Base-by-base conservation (phyloP, 345 rosid species). In the Populus alba region DNA sequence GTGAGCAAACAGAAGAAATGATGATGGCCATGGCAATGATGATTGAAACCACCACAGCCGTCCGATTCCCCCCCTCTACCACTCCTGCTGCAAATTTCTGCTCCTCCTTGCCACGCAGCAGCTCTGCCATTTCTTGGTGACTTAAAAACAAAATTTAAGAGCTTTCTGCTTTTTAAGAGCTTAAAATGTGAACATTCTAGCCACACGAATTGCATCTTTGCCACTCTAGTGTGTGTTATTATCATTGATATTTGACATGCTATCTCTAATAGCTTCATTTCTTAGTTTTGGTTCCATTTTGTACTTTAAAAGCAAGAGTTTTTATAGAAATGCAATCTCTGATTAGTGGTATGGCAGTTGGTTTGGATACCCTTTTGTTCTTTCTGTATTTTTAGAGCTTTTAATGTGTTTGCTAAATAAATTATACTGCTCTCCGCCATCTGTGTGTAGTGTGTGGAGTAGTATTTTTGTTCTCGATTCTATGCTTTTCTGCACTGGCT, bases 21-120 rank as follows among this genome's bases (percentile, higher is more conserved):
- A 4, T 59, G 29, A 59, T 59, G 65, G 27, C 29, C 65, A 70
- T 72, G 74, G 76, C 43, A 86, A 59, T 79, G 91, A 91, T 87
- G 90, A 88, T 83, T 70, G 93, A 92, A 73, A 84, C 92, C 71
- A 85, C 90, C 76, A 76, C 90, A 87, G 92, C 92, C 80, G 85
- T 86, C 20, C 94, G 97, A 75, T 87, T 92, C 79, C 76, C 89
- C 75, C 63, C 90, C 82, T 23, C 7, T 6, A 23, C 65, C 16
- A 10, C 65, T 3, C 65, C 29, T 10, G 91, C 85, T 59, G 75
- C 81, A n/a, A 87, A 80, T 74, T 84, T 87, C 83, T 83, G 81
- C 80, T 86, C 88, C 49, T 85, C 51, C 72, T 70, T 89, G 69
- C 83, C 84, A 29, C 79, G 97, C 91, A 88, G 84, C 77, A 63